Evolutionary conservation across 2,329 filamentous ascomycete genomes (phyloP).

Genomic region (Thielaviopsis punctulata): DNA sequence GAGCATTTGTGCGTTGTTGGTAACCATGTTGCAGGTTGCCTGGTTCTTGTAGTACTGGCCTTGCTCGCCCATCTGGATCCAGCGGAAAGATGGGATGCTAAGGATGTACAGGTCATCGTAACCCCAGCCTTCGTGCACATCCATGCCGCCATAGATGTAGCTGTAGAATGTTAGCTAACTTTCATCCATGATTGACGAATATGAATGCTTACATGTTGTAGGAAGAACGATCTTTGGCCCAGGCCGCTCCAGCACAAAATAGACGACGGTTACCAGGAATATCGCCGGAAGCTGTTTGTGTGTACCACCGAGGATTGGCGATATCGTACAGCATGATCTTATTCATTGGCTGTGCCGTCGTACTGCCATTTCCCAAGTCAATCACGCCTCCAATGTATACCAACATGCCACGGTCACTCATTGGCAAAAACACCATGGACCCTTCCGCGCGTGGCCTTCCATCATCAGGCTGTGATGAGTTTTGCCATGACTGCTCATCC

Average conservation of each 20-base stretch:
- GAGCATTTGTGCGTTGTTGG: conserved; percentile 39
- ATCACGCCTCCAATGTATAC: conserved; percentile 43
- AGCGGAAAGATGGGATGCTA: conserved; percentile 43
- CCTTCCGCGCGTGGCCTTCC: conserved; percentile 39
- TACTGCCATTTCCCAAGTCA: conserved; percentile 27
- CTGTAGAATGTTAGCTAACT: conserved; percentile 19
- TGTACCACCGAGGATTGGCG: conserved; percentile 40
- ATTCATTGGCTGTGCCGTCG: conserved; percentile 27
- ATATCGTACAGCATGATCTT: conserved; percentile 44
- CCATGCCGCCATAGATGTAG: conserved; percentile 43
- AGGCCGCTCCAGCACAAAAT: conserved; percentile 44
- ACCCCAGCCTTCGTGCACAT: conserved; percentile 28
- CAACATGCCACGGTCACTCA: conserved; percentile 40
- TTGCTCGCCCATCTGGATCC: conserved; percentile 38
- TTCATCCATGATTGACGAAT: conserved; percentile 1
- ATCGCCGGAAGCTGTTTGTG: conserved; percentile 36
- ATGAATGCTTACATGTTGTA: conserved; percentile 40
- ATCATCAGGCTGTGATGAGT: conserved; percentile 34
- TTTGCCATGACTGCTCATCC: conserved; percentile 32
- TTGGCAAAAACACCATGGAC: conserved; percentile 40
- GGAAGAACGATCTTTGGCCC: conserved; percentile 40
- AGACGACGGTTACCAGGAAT: conserved; percentile 34
- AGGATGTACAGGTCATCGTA: conserved; percentile 48
- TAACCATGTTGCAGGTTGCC: conserved; percentile 39
- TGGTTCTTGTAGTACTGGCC: conserved; percentile 20